phyloP scores from a whole-genome alignment of 169 alveolate species.

The Babesia microti region DNA sequence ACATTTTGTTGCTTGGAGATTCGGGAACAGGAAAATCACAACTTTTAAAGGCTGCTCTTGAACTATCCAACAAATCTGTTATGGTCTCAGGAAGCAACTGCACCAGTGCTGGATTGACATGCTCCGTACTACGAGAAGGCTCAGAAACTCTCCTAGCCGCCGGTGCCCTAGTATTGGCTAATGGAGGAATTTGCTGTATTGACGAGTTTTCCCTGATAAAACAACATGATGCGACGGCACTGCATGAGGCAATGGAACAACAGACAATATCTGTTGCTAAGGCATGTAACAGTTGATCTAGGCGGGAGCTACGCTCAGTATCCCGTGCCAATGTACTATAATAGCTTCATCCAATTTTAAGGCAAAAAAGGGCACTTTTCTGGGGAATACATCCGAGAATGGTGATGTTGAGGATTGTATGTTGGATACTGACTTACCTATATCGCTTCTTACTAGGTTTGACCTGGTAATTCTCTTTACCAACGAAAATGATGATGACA shows the following conservation, averaged over 20 bases:
- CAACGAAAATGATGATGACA: constrained; percentile 24
- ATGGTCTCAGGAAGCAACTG: constrained; percentile 69
- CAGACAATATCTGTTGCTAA: constrained; percentile 84
- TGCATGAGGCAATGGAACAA: constrained; percentile 93
- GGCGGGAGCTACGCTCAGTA: constrained; percentile 28
- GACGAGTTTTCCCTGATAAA: constrained; percentile 80
- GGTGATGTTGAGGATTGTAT: background rate
- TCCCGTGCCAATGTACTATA: constrained; percentile 53
- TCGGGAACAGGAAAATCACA: constrained; percentile 93
- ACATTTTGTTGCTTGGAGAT: constrained; percentile 83
- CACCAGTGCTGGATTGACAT: constrained; percentile 83
- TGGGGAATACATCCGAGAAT: background rate
- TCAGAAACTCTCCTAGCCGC: constrained; percentile 78
- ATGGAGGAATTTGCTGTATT: constrained; percentile 89
- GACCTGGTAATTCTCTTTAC: constrained; percentile 49
- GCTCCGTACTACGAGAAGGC: constrained; percentile 77
- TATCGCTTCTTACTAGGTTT: constrained; percentile 58
- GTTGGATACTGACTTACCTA: constrained; percentile 48
- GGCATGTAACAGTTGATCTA: constrained; percentile 50
- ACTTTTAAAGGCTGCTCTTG: constrained; percentile 66
- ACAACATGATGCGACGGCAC: constrained; percentile 70
- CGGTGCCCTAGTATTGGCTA: constrained; percentile 89
- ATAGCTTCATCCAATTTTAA: constrained; percentile 63
- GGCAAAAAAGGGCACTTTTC: constrained; percentile 9
- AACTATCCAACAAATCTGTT: constrained; percentile 44